Base-by-base conservation (phyloP, 2,329 filamentous ascomycete species). In the Aspergillus sp. region DNA sequence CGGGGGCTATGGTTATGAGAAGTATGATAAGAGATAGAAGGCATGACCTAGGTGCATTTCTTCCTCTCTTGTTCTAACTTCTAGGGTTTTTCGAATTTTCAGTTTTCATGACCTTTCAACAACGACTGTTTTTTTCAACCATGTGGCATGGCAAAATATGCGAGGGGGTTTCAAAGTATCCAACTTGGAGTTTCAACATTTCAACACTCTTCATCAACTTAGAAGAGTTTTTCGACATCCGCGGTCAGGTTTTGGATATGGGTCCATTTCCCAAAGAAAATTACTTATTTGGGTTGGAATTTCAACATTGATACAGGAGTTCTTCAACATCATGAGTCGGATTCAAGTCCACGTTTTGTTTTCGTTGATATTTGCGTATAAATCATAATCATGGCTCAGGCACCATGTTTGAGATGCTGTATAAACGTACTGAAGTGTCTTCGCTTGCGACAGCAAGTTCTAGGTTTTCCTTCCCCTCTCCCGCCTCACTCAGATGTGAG, bases 1-100 rank as follows among this genome's bases (percentile, higher is more conserved):
- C 64, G 86, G 86, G 11, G 86, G 86, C 0, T 89, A 89, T 75
- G 86, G 86, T 0, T 69, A 77, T 44, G 84, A 87, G 75, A 84
- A 81, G 57, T 59, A 43, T 40, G 46, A 52, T 23, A 56, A 49
- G 24, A 41, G 37, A 57, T 41, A 51, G 66, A 56, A 56, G 37
- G 31, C 27, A 9, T 51, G 50, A 21, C 31, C 8, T 51, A 47
- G 19, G 37, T 41, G 27, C 40, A 21, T 50, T 39, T 52, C 35
- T 27, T 40, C 37, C 11, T 51, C 45, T 47, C n/a, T 55, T 47
- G 45, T 24, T 35, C 17, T n/a, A 3, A 6, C 27, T 15, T 24
- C 17, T 17, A 33, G 44, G 24, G 44, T 62, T 27, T 50, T 57
- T 56, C 49, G 52, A 6, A 17, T 49, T 54, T 47, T 41, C 41